Evolutionary conservation across 2,329 filamentous ascomycete species (phyloP), one percentile per base, ranked within the genome.

Genomic region (Diaporthe destruens): DNA sequence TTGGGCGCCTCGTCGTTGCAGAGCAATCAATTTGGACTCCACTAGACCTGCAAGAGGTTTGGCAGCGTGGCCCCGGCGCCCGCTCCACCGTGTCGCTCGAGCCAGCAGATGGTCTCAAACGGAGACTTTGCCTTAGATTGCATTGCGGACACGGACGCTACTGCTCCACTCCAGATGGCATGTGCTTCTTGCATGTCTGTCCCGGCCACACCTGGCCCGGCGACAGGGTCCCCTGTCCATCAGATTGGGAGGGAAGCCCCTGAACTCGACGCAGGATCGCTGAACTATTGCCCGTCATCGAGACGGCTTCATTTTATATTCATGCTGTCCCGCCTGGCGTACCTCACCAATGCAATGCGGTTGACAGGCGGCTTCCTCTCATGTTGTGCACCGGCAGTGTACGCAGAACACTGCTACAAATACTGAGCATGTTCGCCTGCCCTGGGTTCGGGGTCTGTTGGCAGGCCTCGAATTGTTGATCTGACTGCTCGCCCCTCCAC

Each of bases 121-220:
- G 73, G 73, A 72, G 73, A 67, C 67, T 74, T 74, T 73, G 65
- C 32, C 69, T 61, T 70, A 70, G 56, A 74, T 74, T 74, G 73
- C 73, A 72, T 69, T 72, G 56, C 61, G 71, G 72, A 70, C 69
- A 72, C 71, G 72, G 72, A 69, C 70, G 42, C 70, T 65, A 70
- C 51, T 47, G 72, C 72, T 72, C 72, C 72, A 74, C 72, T 72
- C 68, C 70, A 72, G 51, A 54, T 73, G 72, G 72, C 69, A 71
- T 73, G 69, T 56, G 69, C 69, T 71, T 47, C 54, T 66, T 57
- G 72, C 55, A 72, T 47, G 54, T 68, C 69, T 63, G 42, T 63
- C 63, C 69, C 72, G 71, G 70, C 66, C 63, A 32, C 47, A 56
- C 51, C 67, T 70, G 51, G 49, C 56, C 32, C 42, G 53, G 25